Evolutionary conservation across 2,329 filamentous ascomycete genomes (phyloP), one percentile per base, ranked within the genome.

Genomic region (Eurotiales sp.): DNA sequence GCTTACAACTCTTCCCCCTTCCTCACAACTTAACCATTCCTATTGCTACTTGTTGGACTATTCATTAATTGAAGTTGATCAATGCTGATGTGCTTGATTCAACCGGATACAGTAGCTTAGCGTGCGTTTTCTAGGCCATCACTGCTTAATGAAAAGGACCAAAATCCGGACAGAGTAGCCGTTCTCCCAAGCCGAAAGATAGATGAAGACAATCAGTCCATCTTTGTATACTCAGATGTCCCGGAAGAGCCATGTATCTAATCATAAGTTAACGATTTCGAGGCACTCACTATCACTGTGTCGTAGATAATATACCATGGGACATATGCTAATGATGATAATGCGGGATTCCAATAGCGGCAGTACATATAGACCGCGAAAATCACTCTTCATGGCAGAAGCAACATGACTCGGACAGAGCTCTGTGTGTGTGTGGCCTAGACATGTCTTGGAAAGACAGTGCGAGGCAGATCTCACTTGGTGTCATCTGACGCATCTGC

Each of bases 401-500:
- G 34, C 17, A 17, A 37, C 15, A 21, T 37, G 34, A 15, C 21
- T 10, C 34, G 11, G 8, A 8, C 11, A 37, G 21, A 17, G 11
- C n/a, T n/a, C n/a, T n/a, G n/a, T 17, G 15, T 19, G 21, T 37
- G 12, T 10, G 34, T 37, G 34, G 21, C 37, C 23, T 27, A 40
- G 34, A 48, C 46, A 29, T 52, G 40, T 40, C 41, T 40, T 21
- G 12, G 37, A n/a, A 32, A 34, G 40, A 49, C 12, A 42, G 43
- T 30, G 19, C 17, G 17, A 1, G 15, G 21, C 39, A 37, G 23
- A 41, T 14, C 19, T 74, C 74, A 78, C 76, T 78, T 78, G 32
- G 69, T 64, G 58, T 78, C 76, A 46, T 78, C 75, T 29, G 67
- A 62, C 37, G 64, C 62, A 56, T 76, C 74, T 15, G 69, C 61